Evolutionary conservation across 306 rosid species (phyloP).

Genomic region (Notholithocarpus densiflorus): DNA sequence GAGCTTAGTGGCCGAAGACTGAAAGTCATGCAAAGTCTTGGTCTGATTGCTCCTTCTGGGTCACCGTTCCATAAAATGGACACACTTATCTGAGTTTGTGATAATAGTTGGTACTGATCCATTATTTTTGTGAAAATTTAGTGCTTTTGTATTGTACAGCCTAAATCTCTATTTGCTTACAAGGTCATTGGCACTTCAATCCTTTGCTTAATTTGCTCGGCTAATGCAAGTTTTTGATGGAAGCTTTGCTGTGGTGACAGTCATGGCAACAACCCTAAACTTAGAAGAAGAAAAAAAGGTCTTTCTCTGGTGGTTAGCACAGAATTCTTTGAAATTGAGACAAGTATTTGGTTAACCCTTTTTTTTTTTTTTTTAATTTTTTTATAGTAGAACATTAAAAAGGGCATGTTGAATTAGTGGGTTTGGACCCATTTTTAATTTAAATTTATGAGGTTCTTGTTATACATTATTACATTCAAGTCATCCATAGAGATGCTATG

Average conservation of each 20-base stretch:
- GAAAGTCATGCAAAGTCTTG: slow-evolving; percentile 65
- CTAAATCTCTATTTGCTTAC: background rate
- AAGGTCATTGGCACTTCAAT: background rate
- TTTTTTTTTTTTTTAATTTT: background rate
- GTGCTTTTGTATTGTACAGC: background rate
- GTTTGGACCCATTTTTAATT: background rate
- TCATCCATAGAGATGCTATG: background rate
- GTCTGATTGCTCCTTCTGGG: slow-evolving; percentile 60
- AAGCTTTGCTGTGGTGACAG: background rate
- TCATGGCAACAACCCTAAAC: too few species aligned
- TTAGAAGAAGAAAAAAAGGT: background rate
- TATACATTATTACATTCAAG: background rate
- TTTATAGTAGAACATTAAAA: background rate
- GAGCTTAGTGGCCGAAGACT: slow-evolving; percentile 54
- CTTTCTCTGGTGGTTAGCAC: background rate
- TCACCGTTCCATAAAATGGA: slow-evolving; percentile 43
- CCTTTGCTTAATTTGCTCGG: background rate
- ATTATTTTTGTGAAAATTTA: background rate
- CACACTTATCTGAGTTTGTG: slow-evolving; percentile 4
- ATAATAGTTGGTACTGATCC: background rate
- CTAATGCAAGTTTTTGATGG: background rate
- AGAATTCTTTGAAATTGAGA: background rate
- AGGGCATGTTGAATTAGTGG: background rate
- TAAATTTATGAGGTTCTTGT: background rate
- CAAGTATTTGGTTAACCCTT: background rate